Conservation (phyloP, 1,284 basidiomycete genomes). For the Cutaneotrichosporon cutaneum region DNA sequence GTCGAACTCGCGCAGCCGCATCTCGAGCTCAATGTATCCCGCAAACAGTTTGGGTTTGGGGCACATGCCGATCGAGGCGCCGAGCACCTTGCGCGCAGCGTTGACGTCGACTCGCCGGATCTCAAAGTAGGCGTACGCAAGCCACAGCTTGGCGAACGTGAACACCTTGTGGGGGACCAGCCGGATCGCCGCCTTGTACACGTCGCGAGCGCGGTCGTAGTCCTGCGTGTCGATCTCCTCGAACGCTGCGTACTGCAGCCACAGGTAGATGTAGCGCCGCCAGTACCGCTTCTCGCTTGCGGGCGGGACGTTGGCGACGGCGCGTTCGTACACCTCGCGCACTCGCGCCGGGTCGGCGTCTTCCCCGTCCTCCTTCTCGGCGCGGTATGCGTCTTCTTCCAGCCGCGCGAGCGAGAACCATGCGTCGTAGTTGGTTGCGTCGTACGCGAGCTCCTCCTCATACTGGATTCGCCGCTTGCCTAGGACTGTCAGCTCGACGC, state of each 20-base stretch:
- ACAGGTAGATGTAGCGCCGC: conserved; percentile 85
- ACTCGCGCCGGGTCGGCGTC: conserved; percentile 64
- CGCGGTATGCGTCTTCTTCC: conserved; percentile 81
- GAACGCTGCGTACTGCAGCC: conserved; percentile 94
- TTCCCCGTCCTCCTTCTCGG: conserved; percentile 70
- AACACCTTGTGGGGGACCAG: conserved; percentile 94
- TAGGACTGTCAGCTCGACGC: conserved; percentile 89
- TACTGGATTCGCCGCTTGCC: conserved; percentile 97
- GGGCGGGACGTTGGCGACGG: conserved; percentile 93
- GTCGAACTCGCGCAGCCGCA: conserved; percentile 76
- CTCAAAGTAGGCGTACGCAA: conserved; percentile 89
- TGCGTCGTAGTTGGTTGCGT: conserved; percentile 90
- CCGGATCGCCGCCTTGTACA: conserved; percentile 85
- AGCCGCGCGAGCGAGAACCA: conserved; percentile 97
- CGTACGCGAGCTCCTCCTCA: conserved; percentile 86
- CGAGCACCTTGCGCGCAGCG: conserved; percentile 85
- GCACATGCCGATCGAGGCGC: conserved; percentile 88
- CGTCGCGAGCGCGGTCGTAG: conserved; percentile 76
- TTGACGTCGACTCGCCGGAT: conserved; percentile 77
- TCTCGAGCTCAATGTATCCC: conserved; percentile 89
- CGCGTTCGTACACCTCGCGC: conserved; percentile 91
- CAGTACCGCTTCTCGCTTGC: conserved; percentile 64
- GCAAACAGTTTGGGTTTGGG: conserved; percentile 93
- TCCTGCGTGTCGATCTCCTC: conserved; percentile 97
- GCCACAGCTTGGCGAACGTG: conserved; percentile 95